phyloP scores from a whole-genome alignment of 768 basidiomycete genomes.

The Agrocybe chaxingu region DNA sequence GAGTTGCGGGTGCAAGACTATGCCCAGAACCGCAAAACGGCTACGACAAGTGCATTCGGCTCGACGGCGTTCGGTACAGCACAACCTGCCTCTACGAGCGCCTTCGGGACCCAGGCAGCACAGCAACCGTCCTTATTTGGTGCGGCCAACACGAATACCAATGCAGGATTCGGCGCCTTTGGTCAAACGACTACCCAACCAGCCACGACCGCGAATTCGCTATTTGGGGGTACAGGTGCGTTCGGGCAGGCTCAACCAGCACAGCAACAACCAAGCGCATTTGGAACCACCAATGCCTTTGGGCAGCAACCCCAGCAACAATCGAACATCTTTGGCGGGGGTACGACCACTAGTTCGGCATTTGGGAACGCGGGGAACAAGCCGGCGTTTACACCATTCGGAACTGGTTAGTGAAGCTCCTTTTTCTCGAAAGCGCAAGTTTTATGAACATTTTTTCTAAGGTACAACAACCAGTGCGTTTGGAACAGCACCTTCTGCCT shows the following conservation, averaged over 20 bases:
- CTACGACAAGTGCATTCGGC: conserved; percentile 46
- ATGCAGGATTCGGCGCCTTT: conserved; percentile 43
- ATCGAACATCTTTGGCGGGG: conserved; percentile 21
- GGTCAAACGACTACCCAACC: conserved; percentile 26
- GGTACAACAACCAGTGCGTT: conserved; percentile 29
- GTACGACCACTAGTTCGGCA: conserved; percentile 8
- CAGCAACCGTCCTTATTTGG: conserved; percentile 43
- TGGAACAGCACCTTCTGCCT: conserved; percentile 23
- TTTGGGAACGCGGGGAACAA: conserved; percentile 33
- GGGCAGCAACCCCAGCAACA: conserved; percentile 34
- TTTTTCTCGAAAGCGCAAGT: background rate
- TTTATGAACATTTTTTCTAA: conserved; percentile 5
- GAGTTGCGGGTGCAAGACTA: conserved; percentile 80
- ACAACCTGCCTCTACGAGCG: conserved; percentile 36
- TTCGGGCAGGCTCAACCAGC: conserved; percentile 29
- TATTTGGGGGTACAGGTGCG: conserved; percentile 35
- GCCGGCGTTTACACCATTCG: conserved; percentile 25
- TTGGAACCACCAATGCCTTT: conserved; percentile 33
- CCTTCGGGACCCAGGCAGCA: conserved; percentile 46
- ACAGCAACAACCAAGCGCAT: conserved; percentile 21
- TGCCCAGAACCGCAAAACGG: conserved; percentile 68
- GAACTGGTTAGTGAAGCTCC: conserved; percentile 12
- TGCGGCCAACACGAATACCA: conserved; percentile 26
- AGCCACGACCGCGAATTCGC: conserved; percentile 21
- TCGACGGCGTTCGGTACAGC: conserved; percentile 46